A percentile compares a stretch with the other conserved stretches of the same genome.
Evolutionary conservation across 768 basidiomycete genomes (phyloP).

Genomic region (Fistulinella prunicolor): DNA sequence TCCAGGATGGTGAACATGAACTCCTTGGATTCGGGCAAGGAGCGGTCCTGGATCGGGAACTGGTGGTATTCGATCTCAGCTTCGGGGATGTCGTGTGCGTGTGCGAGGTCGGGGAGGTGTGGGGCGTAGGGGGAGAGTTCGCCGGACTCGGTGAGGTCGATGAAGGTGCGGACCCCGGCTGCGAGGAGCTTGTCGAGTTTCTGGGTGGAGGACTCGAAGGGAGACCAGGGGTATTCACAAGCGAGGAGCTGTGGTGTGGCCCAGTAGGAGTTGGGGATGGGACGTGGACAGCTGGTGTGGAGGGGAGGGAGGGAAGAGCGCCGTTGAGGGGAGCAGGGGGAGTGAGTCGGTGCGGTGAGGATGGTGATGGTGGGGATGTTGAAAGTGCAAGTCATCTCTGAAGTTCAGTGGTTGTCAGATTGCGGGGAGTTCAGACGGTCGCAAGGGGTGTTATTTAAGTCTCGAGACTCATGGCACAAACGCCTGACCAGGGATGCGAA

Average conservation of each 20-base stretch:
- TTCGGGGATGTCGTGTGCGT: slow-evolving; percentile 52
- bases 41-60: slow-evolving; percentile 75
- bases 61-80: slow-evolving; percentile 67
- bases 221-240: slow-evolving; percentile 80
- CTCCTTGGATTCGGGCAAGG: slow-evolving; percentile 55
- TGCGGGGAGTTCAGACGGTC: no score
- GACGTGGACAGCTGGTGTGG: slow-evolving; percentile 38
- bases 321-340: slow-evolving; percentile 6
- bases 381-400: slow-evolving; percentile 6
- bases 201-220: slow-evolving; percentile 50
- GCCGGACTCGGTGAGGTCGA: slow-evolving; percentile 80
- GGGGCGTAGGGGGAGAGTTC: slow-evolving; percentile 67
- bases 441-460: no score
- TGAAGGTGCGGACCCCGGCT: slow-evolving; percentile 75
- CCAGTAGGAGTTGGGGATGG: slow-evolving; percentile 87
- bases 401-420: no score
- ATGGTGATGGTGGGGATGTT: slow-evolving; percentile 12
- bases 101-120: slow-evolving; percentile 52
- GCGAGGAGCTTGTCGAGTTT: slow-evolving; percentile 72
- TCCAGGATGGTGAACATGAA: slow-evolving; percentile 58
- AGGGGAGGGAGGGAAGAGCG: slow-evolving; percentile 19
- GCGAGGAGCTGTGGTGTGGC: slow-evolving; percentile 69
- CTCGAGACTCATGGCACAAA: no score
- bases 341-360: no score
- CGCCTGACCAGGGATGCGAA: no score